Percentiles rank a stretch among this genome's conserved stretches.
Conservation (phyloP, 495 filamentous ascomycete genomes). For the Annulohypoxylon nitens region DNA sequence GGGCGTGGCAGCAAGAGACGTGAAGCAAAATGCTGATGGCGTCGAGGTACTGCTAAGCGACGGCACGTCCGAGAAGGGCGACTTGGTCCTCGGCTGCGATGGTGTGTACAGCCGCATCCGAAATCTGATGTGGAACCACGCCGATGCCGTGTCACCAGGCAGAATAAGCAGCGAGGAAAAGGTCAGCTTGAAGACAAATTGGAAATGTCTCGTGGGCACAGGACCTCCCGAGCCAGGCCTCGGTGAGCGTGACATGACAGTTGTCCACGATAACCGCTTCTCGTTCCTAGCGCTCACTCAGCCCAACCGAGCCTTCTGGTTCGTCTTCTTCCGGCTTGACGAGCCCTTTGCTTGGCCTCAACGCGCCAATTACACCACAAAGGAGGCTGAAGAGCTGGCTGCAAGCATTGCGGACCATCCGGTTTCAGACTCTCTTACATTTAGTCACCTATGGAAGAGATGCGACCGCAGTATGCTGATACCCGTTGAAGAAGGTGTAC, state of each 20-base stretch:
- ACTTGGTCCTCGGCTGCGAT: slow-evolving; percentile 50
- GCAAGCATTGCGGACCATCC: slow-evolving; percentile 28
- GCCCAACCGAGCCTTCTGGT: not conserved
- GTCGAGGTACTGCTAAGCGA: slow-evolving; percentile 42
- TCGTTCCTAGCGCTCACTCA: not conserved
- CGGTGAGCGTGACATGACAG: not conserved
- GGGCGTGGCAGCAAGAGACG: slow-evolving; percentile 30
- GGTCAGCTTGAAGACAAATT: not conserved
- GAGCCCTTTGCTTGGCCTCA: not conserved
- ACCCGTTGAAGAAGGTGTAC: slow-evolving; percentile 53
- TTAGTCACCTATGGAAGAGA: slow-evolving; percentile 51
- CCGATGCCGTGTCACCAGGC: slow-evolving; percentile 3
- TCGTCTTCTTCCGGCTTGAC: not conserved
- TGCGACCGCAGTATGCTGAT: slow-evolving; percentile 31
- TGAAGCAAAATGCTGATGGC: slow-evolving; percentile 35
- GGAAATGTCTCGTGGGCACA: not conserved
- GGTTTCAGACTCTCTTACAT: slow-evolving; percentile 5
- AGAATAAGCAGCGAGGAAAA: not conserved
- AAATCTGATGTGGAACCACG: slow-evolving; percentile 31
- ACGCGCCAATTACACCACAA: slow-evolving; percentile 40
- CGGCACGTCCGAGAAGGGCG: slow-evolving; percentile 41
- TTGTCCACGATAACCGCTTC: not conserved
- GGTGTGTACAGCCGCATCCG: slow-evolving; percentile 48
- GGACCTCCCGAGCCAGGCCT: not conserved
- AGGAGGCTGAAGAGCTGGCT: slow-evolving; percentile 45